Base-by-base conservation (phyloP, 2,329 filamentous ascomycete species). In the Pseudofabraea citricarpa region DNA sequence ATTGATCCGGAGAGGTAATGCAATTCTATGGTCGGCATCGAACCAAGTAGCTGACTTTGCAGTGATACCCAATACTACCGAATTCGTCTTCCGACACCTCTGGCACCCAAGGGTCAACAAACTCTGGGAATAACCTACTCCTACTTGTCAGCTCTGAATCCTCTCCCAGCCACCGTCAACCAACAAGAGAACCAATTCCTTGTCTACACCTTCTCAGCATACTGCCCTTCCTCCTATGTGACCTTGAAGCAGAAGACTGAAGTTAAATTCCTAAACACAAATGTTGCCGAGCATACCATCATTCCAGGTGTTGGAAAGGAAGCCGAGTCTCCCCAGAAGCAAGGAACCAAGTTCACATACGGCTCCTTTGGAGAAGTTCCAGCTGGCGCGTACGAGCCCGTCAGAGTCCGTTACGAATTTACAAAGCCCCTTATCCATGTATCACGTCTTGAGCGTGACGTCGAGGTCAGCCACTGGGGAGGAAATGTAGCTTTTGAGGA, bases 401-500 rank as follows among this genome's bases (percentile, higher is more conserved):
- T 89, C 46, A 80, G 75, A 53, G 83, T 96, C 41, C 87, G 93
- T 49, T 97, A 95, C 67, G 90, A 98, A 66, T 96, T 93, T 70
- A 96, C 87, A 52, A 94, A 91, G 68, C 91, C 93, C 10, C 73
- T 98, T 45, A 85, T 83, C 33, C 87, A 93, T 60, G 79, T 89
- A 40, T 81, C 81, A 24, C 72, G 79, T 13, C 73, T 98, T 47
- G 88, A 97, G 68, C 84, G 93, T 47, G 90, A 97, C 59, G 72
- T 98, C 50, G 93, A 98, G 65, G 85, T 98, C 56, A 95, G 88
- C 62, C 93, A 97, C 67, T 98, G 93, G 93, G 93, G 93, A 54
- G 93, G 93, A 50, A 98, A 98, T 63, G 69, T 97, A 42, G 93
- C 93, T 2, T 89, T 90, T 39, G 93, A 98, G 69, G 93, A 98